Percentiles rank a stretch among this genome's conserved stretches.
phyloP scores from a whole-genome alignment of 257 asterid species.

The Petunia secreta region DNA sequence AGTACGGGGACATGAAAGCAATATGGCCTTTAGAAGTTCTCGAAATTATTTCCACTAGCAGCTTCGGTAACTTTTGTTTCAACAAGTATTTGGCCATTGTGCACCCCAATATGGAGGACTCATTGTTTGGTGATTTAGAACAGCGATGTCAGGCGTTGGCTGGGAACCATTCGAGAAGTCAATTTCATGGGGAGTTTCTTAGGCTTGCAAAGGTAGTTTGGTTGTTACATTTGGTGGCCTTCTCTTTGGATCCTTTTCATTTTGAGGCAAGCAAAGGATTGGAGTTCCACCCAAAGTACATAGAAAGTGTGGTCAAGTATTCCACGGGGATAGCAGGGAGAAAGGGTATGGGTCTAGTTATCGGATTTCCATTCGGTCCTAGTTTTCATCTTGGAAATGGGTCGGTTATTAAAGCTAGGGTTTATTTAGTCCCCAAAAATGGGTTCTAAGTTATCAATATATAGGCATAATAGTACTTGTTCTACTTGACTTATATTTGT shows the following conservation, averaged over 20 bases:
- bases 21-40: slow-evolving; percentile 87
- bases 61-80: slow-evolving; percentile 36
- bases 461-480: too few relatives aligned
- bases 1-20: slow-evolving; percentile 85
- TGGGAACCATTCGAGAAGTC: slow-evolving; percentile 82
- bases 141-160: slow-evolving; percentile 64
- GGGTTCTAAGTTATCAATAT: slow-evolving; percentile 9
- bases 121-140: slow-evolving; percentile 47
- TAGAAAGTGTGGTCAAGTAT: slow-evolving; percentile 76
- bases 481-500: too few relatives aligned
- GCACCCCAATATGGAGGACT: slow-evolving; percentile 97
- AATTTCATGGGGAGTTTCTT: slow-evolving; percentile 75
- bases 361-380: slow-evolving; percentile 89
- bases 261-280: slow-evolving; percentile 86
- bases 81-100: slow-evolving; percentile 78
- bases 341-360: slow-evolving; percentile 47
- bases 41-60: slow-evolving; percentile 78
- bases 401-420: slow-evolving; percentile 36
- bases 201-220: slow-evolving; percentile 44
- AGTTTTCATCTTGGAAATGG: slow-evolving; percentile 87
- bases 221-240: slow-evolving; percentile 74
- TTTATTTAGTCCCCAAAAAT: slow-evolving; percentile 67
- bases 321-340: slow-evolving; percentile 44
- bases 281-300: slow-evolving; percentile 78
- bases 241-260: slow-evolving; percentile 71